phyloP scores from a whole-genome alignment of 2,329 filamentous ascomycete genomes.

The Eutypella sp. region DNA sequence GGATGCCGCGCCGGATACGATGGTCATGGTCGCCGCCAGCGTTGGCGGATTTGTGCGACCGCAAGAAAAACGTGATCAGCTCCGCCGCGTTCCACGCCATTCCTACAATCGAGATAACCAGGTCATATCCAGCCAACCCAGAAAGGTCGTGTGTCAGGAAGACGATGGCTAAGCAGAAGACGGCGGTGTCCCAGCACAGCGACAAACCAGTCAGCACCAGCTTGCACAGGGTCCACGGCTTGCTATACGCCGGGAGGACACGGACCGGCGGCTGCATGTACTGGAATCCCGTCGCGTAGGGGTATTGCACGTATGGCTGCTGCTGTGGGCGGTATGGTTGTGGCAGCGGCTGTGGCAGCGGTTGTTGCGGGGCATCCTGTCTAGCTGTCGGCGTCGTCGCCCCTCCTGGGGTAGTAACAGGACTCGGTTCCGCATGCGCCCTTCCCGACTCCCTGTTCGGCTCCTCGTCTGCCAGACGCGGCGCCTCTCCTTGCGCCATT shows the following conservation, averaged over 20 bases:
- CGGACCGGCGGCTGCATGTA: conserved; percentile 18
- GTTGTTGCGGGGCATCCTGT: background rate
- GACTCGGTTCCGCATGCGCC: background rate
- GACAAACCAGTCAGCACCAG: conserved; percentile 18
- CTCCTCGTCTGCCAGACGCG: background rate
- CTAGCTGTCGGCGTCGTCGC: background rate
- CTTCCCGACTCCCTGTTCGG: background rate
- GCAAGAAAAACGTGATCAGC: conserved; percentile 22
- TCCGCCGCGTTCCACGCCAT: conserved; percentile 25
- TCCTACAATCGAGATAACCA: conserved; percentile 18
- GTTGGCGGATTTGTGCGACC: conserved; percentile 12
- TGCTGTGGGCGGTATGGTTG: conserved; percentile 15
- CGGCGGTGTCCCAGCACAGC: conserved; percentile 16
- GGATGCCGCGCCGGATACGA: conserved; percentile 25
- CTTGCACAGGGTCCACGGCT: conserved; percentile 17
- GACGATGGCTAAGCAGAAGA: conserved; percentile 19
- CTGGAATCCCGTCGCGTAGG: conserved; percentile 12
- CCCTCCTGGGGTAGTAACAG: too few species aligned
- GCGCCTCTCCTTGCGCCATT: background rate
- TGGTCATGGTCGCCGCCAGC: background rate
- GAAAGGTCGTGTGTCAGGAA: too few species aligned
- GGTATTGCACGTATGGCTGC: conserved; percentile 13
- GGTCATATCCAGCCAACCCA: too few species aligned
- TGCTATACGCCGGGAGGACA: conserved; percentile 16
- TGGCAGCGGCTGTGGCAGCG: conserved; percentile 12